Conservation (phyloP, 164 flowering plant genomes). For the Tetrastigma voinierianum region DNA sequence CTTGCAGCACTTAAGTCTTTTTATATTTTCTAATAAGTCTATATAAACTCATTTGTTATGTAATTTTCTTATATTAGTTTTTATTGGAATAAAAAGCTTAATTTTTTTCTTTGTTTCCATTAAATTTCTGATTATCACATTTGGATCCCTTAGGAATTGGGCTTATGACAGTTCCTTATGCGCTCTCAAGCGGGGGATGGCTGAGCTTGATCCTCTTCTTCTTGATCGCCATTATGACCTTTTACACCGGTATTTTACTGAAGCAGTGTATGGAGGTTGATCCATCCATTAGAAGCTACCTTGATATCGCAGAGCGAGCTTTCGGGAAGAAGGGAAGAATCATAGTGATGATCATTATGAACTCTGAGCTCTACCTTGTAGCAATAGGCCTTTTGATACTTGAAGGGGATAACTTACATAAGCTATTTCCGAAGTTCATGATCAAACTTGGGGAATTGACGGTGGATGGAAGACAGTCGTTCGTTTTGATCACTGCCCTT, state of each 20-base stretch:
- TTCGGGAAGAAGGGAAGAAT: slow-evolving; percentile 36
- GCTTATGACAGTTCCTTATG: slow-evolving; percentile 39
- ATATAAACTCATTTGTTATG: too few relatives aligned
- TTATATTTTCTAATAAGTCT: too few relatives aligned
- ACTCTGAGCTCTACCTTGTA: slow-evolving; percentile 33
- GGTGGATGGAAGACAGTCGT: slow-evolving; percentile 21
- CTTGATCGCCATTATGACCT: slow-evolving; percentile 19
- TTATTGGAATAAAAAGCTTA: too few relatives aligned
- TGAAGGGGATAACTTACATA: not conserved
- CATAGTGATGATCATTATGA: slow-evolving; percentile 20
- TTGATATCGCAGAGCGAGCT: slow-evolving; percentile 33
- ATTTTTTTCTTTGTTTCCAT: not conserved
- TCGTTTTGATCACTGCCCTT: slow-evolving; percentile 21
- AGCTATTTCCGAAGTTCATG: slow-evolving; percentile 24
- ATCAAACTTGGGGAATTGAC: slow-evolving; percentile 5
- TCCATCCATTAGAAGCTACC: slow-evolving; percentile 27
- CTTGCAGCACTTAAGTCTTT: too few relatives aligned
- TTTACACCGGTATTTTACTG: slow-evolving; percentile 33
- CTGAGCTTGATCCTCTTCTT: slow-evolving; percentile 32
- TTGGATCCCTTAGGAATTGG: slow-evolving; percentile 34
- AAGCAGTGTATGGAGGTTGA: slow-evolving; percentile 36
- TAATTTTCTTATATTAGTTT: too few relatives aligned
- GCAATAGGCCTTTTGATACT: slow-evolving; percentile 33
- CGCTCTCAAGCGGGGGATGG: slow-evolving; percentile 43
- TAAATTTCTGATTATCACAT: too few relatives aligned